A percentile compares a stretch with the other conserved stretches of the same genome.
phyloP scores from a whole-genome alignment of 2,329 filamentous ascomycete species.

The Pseudohalonectria lignicola region DNA sequence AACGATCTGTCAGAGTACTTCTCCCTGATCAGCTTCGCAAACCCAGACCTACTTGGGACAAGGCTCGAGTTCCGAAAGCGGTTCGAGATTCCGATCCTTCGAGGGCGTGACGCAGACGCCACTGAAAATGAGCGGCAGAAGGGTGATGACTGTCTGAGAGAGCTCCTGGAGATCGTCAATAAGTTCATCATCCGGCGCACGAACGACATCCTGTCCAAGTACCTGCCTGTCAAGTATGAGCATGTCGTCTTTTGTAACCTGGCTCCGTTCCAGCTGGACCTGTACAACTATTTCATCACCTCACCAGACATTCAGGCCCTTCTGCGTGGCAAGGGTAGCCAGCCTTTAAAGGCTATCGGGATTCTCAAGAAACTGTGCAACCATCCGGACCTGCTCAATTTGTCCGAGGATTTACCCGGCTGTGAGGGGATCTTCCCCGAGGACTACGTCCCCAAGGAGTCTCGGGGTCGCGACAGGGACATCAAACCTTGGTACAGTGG shows the following conservation, averaged over 20 bases:
- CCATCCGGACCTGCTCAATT: conserved; percentile 82
- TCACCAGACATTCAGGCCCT: conserved; percentile 91
- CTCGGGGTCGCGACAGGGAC: conserved; percentile 80
- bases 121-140: conserved; percentile 71
- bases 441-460: conserved; percentile 81
- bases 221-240: conserved; percentile 95
- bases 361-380: conserved; percentile 98
- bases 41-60: conserved; percentile 82
- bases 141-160: conserved; percentile 72
- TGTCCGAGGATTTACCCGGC: conserved; percentile 75
- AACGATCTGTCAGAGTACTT: conserved; percentile 99
- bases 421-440: conserved; percentile 72
- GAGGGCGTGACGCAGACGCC: conserved; percentile 82
- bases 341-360: conserved; percentile 92
- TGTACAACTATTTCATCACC: conserved; percentile 96
- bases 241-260: conserved; percentile 97
- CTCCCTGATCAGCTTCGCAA: conserved; percentile 89
- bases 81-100: conserved; percentile 85
- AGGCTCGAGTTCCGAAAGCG: conserved; percentile 86
- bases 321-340: conserved; percentile 85
- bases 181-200: conserved; percentile 97
- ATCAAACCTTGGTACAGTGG: conserved; percentile 94
- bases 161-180: conserved; percentile 79
- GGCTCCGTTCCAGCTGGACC: conserved; percentile 79
- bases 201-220: conserved; percentile 97